phyloP scores from a whole-genome alignment of 345 rosid species.

The Dovyalis caffra region DNA sequence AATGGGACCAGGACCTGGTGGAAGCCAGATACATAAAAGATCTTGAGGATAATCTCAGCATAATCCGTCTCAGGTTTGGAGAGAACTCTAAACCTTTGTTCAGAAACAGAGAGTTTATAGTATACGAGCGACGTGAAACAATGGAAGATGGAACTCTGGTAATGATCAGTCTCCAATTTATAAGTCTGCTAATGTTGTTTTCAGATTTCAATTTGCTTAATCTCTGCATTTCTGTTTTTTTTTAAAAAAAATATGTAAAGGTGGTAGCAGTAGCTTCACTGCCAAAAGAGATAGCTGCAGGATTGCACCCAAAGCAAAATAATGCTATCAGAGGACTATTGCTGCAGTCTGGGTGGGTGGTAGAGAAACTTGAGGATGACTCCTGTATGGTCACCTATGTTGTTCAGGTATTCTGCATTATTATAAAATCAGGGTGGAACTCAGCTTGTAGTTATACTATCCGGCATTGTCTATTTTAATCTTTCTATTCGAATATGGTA shows the following conservation, averaged over 20 bases:
- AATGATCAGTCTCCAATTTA: not conserved
- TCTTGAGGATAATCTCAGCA: conserved; percentile 68
- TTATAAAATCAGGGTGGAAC: too few relatives aligned
- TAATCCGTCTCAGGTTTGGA: conserved; percentile 62
- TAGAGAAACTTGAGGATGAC: conserved; percentile 68
- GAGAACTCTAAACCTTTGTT: conserved; percentile 71
- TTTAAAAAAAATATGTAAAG: conserved; percentile 23
- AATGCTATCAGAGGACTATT: conserved; percentile 61
- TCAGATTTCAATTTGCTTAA: not conserved
- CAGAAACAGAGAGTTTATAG: conserved; percentile 71
- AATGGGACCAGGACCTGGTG: conserved; percentile 80
- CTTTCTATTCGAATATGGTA: too few relatives aligned
- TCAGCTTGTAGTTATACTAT: too few relatives aligned
- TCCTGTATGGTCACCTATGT: conserved; percentile 78
- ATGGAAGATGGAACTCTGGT: conserved; percentile 88
- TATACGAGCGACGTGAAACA: conserved; percentile 75
- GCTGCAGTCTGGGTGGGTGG: conserved; percentile 86
- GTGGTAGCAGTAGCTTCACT: conserved; percentile 79
- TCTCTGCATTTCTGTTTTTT: not conserved
- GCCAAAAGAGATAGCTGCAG: conserved; percentile 77
- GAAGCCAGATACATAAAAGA: conserved; percentile 69
- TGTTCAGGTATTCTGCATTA: conserved; percentile 68
- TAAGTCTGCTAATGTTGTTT: not conserved
- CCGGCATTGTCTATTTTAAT: too few relatives aligned
- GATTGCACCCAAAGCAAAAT: conserved; percentile 65